Evolutionary conservation across 257 asterid species (phyloP).

Genomic region (Agastache rugosa): DNA sequence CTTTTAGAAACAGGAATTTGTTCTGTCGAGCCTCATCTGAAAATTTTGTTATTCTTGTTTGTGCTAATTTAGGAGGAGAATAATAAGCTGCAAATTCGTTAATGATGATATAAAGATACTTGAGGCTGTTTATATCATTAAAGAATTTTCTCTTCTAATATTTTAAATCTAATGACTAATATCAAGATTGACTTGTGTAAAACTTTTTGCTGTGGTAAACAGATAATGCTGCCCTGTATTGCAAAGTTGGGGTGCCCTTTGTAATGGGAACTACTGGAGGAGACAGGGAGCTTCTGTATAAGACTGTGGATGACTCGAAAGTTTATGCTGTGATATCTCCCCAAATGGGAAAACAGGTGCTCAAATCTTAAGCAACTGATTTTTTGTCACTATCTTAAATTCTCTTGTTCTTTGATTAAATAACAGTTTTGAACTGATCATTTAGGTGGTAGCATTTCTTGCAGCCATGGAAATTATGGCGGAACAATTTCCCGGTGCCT

Average conservation of each 20-base stretch:
- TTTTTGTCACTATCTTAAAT: constrained; percentile 18
- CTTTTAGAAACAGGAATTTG: constrained; percentile 12
- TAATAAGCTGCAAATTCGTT: background rate
- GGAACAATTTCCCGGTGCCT: constrained; percentile 94
- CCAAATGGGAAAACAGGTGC: constrained; percentile 99
- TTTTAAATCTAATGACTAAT: background rate
- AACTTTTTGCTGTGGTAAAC: constrained; percentile 28
- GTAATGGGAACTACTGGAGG: constrained; percentile 99
- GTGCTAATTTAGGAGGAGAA: constrained; percentile 4
- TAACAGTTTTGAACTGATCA: constrained; percentile 22
- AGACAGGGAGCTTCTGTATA: constrained; percentile 80
- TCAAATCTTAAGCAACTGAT: background rate
- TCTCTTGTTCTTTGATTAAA: constrained; percentile 3
- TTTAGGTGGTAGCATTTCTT: constrained; percentile 94
- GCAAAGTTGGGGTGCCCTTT: constrained; percentile 95
- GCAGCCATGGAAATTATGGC: constrained; percentile 96
- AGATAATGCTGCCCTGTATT: constrained; percentile 87
- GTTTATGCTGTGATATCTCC: constrained; percentile 95
- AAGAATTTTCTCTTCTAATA: background rate
- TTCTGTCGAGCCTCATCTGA: background rate
- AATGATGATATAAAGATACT: background rate
- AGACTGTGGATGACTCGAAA: constrained; percentile 73
- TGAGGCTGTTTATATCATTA: too few relatives aligned
- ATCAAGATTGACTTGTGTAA: constrained; percentile 13
- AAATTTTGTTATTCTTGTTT: background rate